Evolutionary conservation across 2,329 filamentous ascomycete genomes (phyloP).

Genomic region (Xylariales sp.): DNA sequence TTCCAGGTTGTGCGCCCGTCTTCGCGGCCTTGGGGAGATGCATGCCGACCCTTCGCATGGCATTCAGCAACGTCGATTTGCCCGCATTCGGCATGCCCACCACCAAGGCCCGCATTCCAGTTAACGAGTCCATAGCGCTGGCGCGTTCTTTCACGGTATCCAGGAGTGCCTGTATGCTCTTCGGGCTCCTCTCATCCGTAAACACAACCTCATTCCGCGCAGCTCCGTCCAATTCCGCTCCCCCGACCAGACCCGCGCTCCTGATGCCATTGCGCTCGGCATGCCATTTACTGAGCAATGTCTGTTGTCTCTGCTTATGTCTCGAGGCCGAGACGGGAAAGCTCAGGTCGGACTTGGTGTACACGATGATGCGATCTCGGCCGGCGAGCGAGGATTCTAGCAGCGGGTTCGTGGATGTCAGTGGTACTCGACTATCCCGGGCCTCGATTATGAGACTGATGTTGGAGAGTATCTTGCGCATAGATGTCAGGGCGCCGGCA

Average conservation of each 20-base stretch:
- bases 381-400: constrained; percentile 75
- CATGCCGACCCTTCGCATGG: constrained; percentile 67
- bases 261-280: constrained; percentile 17
- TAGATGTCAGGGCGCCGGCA: constrained; percentile 71
- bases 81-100: constrained; percentile 98
- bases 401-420: constrained; percentile 84
- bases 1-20: constrained; percentile 82
- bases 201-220: constrained; percentile 31
- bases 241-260: neutral
- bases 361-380: constrained; percentile 74
- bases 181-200: constrained; percentile 34
- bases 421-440: constrained; percentile 84
- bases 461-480: constrained; percentile 73
- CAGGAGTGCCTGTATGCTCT: constrained; percentile 35
- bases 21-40: constrained; percentile 61
- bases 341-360: constrained; percentile 83
- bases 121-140: constrained; percentile 53
- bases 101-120: constrained; percentile 78
- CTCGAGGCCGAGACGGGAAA: constrained; percentile 18
- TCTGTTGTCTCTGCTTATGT: constrained; percentile 18
- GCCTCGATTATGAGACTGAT: constrained; percentile 92
- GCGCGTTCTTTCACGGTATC: constrained; percentile 47
- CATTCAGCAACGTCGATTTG: constrained; percentile 91
- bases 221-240: neutral
- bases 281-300: constrained; percentile 15